Base-by-base conservation (phyloP, 345 rosid species). In the Alliaria petiolata region DNA sequence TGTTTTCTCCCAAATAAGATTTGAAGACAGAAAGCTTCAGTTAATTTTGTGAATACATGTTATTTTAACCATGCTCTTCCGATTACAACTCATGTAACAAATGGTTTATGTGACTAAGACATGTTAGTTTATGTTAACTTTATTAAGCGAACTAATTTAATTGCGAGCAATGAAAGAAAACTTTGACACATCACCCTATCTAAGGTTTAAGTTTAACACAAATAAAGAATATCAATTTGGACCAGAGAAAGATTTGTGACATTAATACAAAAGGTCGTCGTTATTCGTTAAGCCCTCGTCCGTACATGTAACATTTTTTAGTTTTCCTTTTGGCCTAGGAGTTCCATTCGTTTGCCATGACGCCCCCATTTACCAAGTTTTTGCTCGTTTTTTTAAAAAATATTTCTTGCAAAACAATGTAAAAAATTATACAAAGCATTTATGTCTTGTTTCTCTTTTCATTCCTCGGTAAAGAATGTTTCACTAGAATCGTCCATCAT, bases 401-500 rank as follows among this genome's bases (percentile, higher is more conserved):
- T 16, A 39, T 15, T 43, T 15, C 6, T 36, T 17, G 42, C 35
- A 13, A 49, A 49, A 58, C 46, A 65, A 38, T 64, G 50, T 22
- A 15, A 55, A 4, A 57, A 47, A 65, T 49, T 47, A 47, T 17
- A 73, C 65, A 46, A 36, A 11, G 42, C 33, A 43, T 34, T n/a
- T 25, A 22, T 19, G 9, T 31, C 19, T 44, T 65, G 42, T 12
- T 51, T 7, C 36, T 38, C n/a, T 39, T 50, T 47, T 82, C 79
- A 85, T 55, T 85, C 89, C 54, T 87, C 90, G 20, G 77, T 62
- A 73, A 76, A 83, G 69, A 84, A 84, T 34, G 83, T 85, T 17
- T 85, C 86, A 43, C 84, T 81, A 38, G 85, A 81, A 51, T 82
- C 86, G 44, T 86, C 88, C 87, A 82, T 74, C 50, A 85, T 79